Conservation (phyloP, 768 basidiomycete genomes). For the Neoboletus magnificus region DNA sequence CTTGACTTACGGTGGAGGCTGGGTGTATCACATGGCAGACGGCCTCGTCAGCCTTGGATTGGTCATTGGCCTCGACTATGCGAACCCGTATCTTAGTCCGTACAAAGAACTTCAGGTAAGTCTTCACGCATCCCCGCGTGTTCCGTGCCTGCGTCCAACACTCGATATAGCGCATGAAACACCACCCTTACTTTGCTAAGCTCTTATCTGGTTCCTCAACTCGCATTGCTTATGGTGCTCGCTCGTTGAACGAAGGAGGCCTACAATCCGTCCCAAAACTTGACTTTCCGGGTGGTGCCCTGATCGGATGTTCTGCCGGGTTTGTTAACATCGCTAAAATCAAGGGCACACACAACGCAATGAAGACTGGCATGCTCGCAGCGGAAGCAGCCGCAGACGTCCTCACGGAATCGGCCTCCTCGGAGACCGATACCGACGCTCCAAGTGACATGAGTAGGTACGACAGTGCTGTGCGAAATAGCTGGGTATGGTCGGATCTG, state of each 20-base stretch:
- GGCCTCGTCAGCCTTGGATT: slow-evolving; percentile 87
- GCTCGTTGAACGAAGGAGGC: slow-evolving; percentile 90
- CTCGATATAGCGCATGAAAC: slow-evolving; percentile 77
- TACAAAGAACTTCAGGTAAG: slow-evolving; percentile 90
- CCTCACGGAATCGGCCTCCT: slow-evolving; percentile 35
- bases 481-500: slow-evolving; percentile 86
- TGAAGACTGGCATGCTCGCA: slow-evolving; percentile 98
- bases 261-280: slow-evolving; percentile 85
- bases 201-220: slow-evolving; percentile 69
- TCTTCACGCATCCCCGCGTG: neutral
- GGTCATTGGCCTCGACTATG: slow-evolving; percentile 91
- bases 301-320: slow-evolving; percentile 94
- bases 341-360: slow-evolving; percentile 97
- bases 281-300: slow-evolving; percentile 89
- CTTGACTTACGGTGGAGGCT: slow-evolving; percentile 82
- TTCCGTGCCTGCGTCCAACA: slow-evolving; percentile 2
- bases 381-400: slow-evolving; percentile 81
- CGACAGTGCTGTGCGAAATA: slow-evolving; percentile 61
- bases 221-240: slow-evolving; percentile 87
- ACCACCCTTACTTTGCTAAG: slow-evolving; percentile 87
- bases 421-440: neutral
- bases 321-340: slow-evolving; percentile 97
- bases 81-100: slow-evolving; percentile 89
- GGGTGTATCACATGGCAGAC: slow-evolving; percentile 93
- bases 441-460: slow-evolving; percentile 70